Evolutionary conservation across 208 protist species (phyloP).

Genomic region (Acanthamoeba triangularis): DNA sequence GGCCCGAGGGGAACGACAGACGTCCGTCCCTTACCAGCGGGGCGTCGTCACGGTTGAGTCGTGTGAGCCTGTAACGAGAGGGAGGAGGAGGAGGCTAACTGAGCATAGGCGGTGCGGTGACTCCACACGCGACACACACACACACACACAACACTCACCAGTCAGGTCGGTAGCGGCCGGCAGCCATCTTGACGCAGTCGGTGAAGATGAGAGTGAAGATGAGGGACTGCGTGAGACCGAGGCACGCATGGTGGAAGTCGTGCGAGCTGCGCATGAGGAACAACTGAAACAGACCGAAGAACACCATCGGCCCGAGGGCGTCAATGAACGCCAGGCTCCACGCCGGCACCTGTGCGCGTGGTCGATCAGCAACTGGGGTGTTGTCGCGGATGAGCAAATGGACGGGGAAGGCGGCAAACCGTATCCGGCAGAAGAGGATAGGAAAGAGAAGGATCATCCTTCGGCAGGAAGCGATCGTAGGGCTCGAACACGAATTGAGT

Average conservation of each 20-base stretch:
- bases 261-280: constrained; percentile 81
- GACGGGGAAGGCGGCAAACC: background rate
- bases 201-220: constrained; percentile 89
- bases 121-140: background rate
- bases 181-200: constrained; percentile 90
- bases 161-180: constrained; percentile 95
- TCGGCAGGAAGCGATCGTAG: constrained; percentile 65
- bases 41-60: background rate
- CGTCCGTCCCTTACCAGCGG: constrained; percentile 88
- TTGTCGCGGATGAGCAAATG: background rate
- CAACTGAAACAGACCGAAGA: constrained; percentile 57
- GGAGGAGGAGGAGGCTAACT: background rate
- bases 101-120: background rate
- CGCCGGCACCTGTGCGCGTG: constrained; percentile 69
- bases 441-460: constrained; percentile 41
- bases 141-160: constrained; percentile 82
- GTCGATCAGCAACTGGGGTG: too few relatives aligned
- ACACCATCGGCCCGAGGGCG: constrained; percentile 52
- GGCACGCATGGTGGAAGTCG: constrained; percentile 87
- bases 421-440: constrained; percentile 59
- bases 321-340: constrained; percentile 78
- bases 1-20: constrained; percentile 95
- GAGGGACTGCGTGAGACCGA: constrained; percentile 83
- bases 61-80: constrained; percentile 69
- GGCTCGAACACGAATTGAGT: constrained; percentile 71